Base-by-base conservation (phyloP, 768 basidiomycete genomes). In the Mycena vulgaris region DNA sequence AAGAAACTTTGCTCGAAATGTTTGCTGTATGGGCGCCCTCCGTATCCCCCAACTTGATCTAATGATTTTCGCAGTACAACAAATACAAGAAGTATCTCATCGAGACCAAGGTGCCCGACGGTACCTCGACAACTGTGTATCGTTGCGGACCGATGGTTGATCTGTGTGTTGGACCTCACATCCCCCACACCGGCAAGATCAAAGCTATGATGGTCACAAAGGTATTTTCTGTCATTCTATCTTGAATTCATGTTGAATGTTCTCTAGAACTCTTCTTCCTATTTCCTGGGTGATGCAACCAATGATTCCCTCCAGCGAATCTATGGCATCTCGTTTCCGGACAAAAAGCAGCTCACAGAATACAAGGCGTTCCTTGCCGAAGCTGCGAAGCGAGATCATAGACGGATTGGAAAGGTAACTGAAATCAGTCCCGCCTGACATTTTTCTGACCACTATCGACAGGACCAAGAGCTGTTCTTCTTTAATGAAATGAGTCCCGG, bases 141-240 rank as follows among this genome's bases (percentile, higher is more conserved):
- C 94, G 97, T 58, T 99, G 98, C 79, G 98, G 98, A 37, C 97
- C 98, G 45, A 96, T 99, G 93, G 91, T 99, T 64, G 98, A 99
- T 82, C 88, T 99, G 40, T 99, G 98, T 77, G 87, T 97, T 40
- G 98, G 98, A 35, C 98, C 98, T 27, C 98, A 99, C 80, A 95
- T 99, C 67, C 97, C 98, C 16, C 95, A 99, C 82, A 98, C 98
- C 3, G 97, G 97, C 49, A 94, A 92, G 78, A 98, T 99, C 85
- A 99, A 99, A 87, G 92, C 97, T 0, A 90, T 99, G 79, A 95
- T 97, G 89, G 88, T 99, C 75, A 97, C 96, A 70, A 99, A 99
- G 86, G 96, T 94, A 60, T 10, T 75, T 69, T 35, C 33, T 28
- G 4, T 8, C 25, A 52, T 19, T 53, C 30, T 7, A 35, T 60